Percentiles rank a stretch among this genome's conserved stretches.
These are phyloP conservation scores for Veloporphyrellus conicus DNA, from an alignment of 1,284 basidiomycete genomes.

Conservation along the genomic window DNA sequence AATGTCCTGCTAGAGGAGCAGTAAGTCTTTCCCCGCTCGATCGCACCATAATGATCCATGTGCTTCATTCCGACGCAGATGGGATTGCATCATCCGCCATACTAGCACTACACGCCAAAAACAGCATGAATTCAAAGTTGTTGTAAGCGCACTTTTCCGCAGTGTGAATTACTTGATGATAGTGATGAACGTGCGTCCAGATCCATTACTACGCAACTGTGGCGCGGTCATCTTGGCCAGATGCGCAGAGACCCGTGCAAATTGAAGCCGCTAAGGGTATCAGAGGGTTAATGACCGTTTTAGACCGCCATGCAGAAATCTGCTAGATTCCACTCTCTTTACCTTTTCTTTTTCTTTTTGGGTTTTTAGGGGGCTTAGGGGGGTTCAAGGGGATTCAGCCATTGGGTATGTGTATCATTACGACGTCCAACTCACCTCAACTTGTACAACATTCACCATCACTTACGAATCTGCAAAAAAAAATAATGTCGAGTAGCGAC, in stretches of 20 bases:
- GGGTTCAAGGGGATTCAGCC: conserved; percentile 15
- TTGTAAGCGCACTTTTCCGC: conserved; percentile 20
- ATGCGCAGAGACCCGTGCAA: conserved; percentile 34
- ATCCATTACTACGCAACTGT: conserved; percentile 35
- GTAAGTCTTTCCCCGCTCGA: conserved; percentile 23
- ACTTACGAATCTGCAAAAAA: conserved; percentile 14
- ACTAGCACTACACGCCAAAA: conserved; percentile 29
- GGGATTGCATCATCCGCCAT: conserved; percentile 36
- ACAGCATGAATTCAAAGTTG: conserved; percentile 33
- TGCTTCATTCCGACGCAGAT: conserved; percentile 24
- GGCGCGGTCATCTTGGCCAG: conserved; percentile 34
- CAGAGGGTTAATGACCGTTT: conserved; percentile 34
- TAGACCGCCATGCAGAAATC: conserved; percentile 31
- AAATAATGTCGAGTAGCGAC: conserved; percentile 18
- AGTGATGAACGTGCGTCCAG: conserved; percentile 20
- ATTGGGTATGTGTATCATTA: conserved; percentile 26
- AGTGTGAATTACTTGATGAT: conserved; percentile 6
- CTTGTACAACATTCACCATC: conserved; percentile 19
- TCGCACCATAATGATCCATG: conserved; percentile 19
- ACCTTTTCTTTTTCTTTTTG: conserved; percentile 3
- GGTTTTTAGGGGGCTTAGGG: conserved; percentile 10
- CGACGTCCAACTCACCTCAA: conserved; percentile 4
- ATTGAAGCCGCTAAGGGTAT: conserved; percentile 36
- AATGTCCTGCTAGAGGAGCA: conserved; percentile 36
- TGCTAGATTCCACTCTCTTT: conserved; percentile 15